Conservation (phyloP, 208 protist genomes). For the Leishmania aethiopica region DNA sequence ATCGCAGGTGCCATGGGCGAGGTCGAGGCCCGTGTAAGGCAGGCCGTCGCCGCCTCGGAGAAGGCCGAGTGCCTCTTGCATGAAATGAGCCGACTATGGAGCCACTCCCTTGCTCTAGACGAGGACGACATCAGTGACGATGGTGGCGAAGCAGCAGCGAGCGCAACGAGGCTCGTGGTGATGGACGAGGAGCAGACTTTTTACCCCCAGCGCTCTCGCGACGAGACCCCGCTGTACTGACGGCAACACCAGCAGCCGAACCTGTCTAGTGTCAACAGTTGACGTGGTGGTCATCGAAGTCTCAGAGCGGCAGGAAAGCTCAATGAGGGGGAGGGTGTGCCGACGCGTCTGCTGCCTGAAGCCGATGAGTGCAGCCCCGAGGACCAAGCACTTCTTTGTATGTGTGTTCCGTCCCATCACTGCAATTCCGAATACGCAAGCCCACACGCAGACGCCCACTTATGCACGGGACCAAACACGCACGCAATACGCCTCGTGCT, state of each 20-base stretch:
- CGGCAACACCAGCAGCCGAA: neutral
- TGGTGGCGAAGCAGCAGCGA: neutral
- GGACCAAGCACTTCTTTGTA: neutral
- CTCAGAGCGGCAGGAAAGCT: neutral
- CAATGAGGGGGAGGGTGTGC: neutral
- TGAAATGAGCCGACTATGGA: constrained; percentile 29
- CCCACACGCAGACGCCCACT: neutral
- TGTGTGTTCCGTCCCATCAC: too few species aligned
- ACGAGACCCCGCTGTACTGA: neutral
- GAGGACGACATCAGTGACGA: constrained; percentile 15
- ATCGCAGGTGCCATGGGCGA: constrained; percentile 14
- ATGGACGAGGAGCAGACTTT: neutral
- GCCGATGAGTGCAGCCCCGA: neutral
- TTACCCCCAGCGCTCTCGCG: neutral
- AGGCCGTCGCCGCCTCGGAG: constrained; percentile 11
- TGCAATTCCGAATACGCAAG: too few species aligned
- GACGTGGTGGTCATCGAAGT: neutral
- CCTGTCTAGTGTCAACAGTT: neutral
- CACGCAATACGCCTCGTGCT: neutral
- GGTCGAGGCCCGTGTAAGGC: constrained; percentile 20
- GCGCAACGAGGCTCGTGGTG: neutral
- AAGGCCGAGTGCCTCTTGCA: constrained; percentile 13
- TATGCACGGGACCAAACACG: neutral
- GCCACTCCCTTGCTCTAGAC: constrained; percentile 14
- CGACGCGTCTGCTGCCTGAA: neutral